These are phyloP conservation scores for Cladosporium cucumerinum DNA, from an alignment of 2,329 filamentous ascomycete species.

Conservation along the genomic window DNA sequence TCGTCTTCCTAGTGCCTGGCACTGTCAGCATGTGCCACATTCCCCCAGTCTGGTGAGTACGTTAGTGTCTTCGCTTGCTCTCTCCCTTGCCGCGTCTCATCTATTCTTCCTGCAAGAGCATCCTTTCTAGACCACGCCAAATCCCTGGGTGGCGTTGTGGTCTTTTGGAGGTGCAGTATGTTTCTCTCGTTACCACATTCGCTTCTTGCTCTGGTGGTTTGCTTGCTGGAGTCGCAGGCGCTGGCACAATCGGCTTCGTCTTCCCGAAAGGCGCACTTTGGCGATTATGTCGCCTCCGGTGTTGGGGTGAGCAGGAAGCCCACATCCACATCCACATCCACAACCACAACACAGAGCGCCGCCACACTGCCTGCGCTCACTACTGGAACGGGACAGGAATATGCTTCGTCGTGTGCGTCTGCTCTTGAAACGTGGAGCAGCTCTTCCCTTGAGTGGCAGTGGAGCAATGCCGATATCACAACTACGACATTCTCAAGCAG, in stretches of 20 bases:
- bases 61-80: conserved; percentile 13
- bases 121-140: conserved; percentile 3
- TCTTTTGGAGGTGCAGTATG: conserved; percentile 3
- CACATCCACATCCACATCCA: not conserved
- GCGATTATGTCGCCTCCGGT: conserved; percentile 13
- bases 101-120: not conserved
- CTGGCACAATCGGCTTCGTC: not conserved
- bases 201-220: conserved; percentile 7
- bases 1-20: not conserved
- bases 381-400: conserved; percentile 12
- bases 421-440: conserved; percentile 13
- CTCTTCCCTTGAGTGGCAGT: conserved; percentile 1
- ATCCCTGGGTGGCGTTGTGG: not conserved
- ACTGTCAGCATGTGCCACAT: conserved; percentile 4
- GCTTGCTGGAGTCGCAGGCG: not conserved
- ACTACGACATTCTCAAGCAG: conserved; percentile 13
- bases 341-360: not conserved
- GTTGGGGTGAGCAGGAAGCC: not conserved
- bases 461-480: not conserved
- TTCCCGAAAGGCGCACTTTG: not conserved
- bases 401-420: conserved; percentile 7
- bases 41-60: conserved; percentile 1
- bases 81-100: conserved; percentile 2
- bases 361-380: not conserved
- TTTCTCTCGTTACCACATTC: conserved; percentile 11